Evolutionary conservation across 208 protist species (phyloP).

Genomic region (Borovskyia barvae): DNA sequence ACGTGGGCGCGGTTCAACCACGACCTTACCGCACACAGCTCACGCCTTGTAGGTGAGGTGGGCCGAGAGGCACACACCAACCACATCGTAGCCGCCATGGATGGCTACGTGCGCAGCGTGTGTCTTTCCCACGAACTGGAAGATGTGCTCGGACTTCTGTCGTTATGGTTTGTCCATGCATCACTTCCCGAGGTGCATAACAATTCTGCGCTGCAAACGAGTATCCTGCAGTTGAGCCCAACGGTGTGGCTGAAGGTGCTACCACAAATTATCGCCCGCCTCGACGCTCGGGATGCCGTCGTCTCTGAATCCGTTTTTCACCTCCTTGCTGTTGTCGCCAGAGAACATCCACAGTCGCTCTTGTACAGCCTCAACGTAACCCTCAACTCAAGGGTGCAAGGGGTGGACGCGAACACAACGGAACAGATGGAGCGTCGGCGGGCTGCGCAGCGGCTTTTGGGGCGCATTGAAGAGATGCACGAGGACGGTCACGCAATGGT

Average conservation of each 20-base stretch:
- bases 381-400: constrained; percentile 64
- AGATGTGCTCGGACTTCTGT: constrained; percentile 98
- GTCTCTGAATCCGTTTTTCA: constrained; percentile 93
- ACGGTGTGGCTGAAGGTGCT: constrained; percentile 99
- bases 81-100: constrained; percentile 88
- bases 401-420: constrained; percentile 21
- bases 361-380: constrained; percentile 99
- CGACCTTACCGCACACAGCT: constrained; percentile 44
- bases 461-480: constrained; percentile 74
- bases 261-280: constrained; percentile 99
- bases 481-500: constrained; percentile 89
- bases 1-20: constrained; percentile 97
- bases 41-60: constrained; percentile 13
- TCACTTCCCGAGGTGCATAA: constrained; percentile 47
- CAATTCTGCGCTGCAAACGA: constrained; percentile 69
- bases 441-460: constrained; percentile 79
- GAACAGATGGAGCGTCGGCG: constrained; percentile 65
- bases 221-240: constrained; percentile 92
- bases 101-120: constrained; percentile 95
- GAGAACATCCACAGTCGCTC: constrained; percentile 98
- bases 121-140: constrained; percentile 89
- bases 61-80: constrained; percentile 39
- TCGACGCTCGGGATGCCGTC: constrained; percentile 89
- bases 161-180: constrained; percentile 97
- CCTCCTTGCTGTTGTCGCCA: constrained; percentile 94